phyloP scores from a whole-genome alignment of 352 stramenopile genomes.

The Stramenopiles sp. region DNA sequence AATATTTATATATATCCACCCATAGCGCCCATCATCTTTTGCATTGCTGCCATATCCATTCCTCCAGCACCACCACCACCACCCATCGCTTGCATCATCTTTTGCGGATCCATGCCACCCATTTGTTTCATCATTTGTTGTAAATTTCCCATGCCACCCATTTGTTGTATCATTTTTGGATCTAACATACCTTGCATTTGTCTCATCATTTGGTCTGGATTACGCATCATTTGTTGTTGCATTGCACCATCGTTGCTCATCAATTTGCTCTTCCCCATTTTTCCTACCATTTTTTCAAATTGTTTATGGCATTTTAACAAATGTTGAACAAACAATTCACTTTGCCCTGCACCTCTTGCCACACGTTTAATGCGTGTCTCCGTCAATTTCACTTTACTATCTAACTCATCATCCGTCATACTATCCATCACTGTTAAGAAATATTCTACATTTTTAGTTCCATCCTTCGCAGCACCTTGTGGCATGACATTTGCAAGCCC shows the following conservation, averaged over 20 bases:
- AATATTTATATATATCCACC: too few relatives aligned
- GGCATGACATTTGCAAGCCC: conserved; percentile 68
- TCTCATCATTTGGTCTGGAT: conserved; percentile 85
- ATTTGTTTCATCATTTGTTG: conserved; percentile 44
- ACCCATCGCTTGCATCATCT: conserved; percentile 83
- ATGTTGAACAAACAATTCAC: conserved; percentile 31
- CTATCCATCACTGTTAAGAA: conserved; percentile 99
- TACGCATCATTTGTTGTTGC: conserved; percentile 80
- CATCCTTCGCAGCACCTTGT: conserved; percentile 49
- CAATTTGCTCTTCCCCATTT: conserved; percentile 88
- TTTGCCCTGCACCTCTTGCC: conserved; percentile 61
- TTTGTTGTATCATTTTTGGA: conserved; percentile 67
- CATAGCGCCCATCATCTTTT: neutral
- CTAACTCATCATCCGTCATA: conserved; percentile 89
- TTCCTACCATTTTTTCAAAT: conserved; percentile 73
- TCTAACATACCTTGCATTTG: conserved; percentile 81
- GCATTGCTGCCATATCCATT: neutral
- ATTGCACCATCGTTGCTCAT: conserved; percentile 63
- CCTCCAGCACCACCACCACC: conserved; percentile 26
- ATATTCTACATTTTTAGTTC: conserved; percentile 68
- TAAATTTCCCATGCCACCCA: conserved; percentile 28
- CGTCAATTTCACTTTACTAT: conserved; percentile 48
- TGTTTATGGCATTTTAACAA: conserved; percentile 87
- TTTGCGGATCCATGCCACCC: conserved; percentile 32
- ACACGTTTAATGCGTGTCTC: conserved; percentile 46